Evolutionary conservation across 2,329 filamentous ascomycete species (phyloP).

Genomic region (Ophiostoma triangulosporum): DNA sequence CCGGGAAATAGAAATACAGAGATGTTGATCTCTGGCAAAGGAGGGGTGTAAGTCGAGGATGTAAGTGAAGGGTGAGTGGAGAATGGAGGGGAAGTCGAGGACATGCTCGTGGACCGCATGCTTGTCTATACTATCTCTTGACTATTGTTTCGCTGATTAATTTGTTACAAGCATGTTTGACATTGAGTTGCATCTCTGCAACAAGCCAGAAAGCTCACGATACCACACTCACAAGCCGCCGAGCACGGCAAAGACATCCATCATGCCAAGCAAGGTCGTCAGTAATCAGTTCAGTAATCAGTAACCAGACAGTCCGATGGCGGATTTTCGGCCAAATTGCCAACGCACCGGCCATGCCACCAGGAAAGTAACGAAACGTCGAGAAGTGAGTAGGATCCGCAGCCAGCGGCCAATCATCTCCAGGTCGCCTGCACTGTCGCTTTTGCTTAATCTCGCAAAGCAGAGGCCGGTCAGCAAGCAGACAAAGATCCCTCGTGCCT

Average conservation of each 20-base stretch:
- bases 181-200: too few species aligned
- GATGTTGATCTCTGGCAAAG: not conserved
- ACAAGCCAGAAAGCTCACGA: too few species aligned
- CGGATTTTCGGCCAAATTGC: not conserved
- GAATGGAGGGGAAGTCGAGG: not conserved
- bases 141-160: too few species aligned
- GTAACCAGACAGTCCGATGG: not conserved
- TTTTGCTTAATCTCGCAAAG: not conserved
- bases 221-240: too few species aligned
- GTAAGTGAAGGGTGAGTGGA: slow-evolving; percentile 4
- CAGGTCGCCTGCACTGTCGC: too few species aligned
- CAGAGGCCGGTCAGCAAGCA: not conserved
- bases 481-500: not conserved
- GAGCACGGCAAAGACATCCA: too few species aligned
- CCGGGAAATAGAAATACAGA: too few species aligned
- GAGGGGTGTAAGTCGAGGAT: not conserved
- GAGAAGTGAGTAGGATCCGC: not conserved
- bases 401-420: not conserved
- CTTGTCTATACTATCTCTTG: too few species aligned
- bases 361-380: not conserved
- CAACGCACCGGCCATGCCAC: not conserved
- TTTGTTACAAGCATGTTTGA: too few species aligned
- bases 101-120: too few species aligned
- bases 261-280: too few species aligned
- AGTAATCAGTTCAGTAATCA: too few species aligned